A percentile compares a stretch with the other conserved stretches of the same genome.
Conservation (phyloP, 139 green algal genomes). For the Micractinium sp. region DNA sequence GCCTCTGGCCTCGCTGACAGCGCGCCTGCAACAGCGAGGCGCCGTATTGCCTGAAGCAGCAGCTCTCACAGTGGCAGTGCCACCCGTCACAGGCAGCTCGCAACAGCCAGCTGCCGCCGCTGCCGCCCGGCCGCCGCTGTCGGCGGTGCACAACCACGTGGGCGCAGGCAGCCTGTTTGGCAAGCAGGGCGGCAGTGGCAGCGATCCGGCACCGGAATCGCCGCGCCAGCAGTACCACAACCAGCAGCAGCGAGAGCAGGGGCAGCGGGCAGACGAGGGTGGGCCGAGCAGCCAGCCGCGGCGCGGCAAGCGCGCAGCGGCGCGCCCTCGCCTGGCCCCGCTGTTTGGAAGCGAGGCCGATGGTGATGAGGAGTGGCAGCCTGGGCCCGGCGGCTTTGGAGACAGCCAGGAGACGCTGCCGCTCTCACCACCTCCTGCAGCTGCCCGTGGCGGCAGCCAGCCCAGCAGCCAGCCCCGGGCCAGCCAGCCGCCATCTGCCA, state of each 20-base stretch:
- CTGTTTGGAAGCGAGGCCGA: background rate
- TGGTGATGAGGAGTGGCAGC: conserved; percentile 1
- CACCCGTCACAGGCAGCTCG: background rate
- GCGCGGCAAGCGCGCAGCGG: background rate
- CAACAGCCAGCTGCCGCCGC: background rate
- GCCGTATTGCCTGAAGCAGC: background rate
- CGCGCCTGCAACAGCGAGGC: background rate
- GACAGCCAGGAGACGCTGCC: background rate
- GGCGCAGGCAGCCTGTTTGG: background rate
- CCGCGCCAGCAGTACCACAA: conserved; percentile 7
- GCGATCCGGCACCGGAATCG: background rate
- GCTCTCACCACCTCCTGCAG: background rate
- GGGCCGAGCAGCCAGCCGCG: background rate
- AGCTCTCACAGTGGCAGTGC: background rate
- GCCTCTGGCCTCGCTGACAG: conserved; percentile 5
- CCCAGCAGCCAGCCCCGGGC: background rate
- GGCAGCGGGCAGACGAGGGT: background rate
- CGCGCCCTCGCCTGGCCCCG: background rate
- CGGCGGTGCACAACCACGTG: conserved; percentile 7
- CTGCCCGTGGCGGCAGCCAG: background rate
- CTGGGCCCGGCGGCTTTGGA: background rate
- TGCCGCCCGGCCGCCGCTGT: background rate
- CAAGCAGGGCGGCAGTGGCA: background rate
- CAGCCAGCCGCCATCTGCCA: background rate
- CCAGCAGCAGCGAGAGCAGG: background rate